These are phyloP conservation scores for Monosporascus sp. DNA, from an alignment of 2,329 filamentous ascomycete species.

Conservation along the genomic window DNA sequence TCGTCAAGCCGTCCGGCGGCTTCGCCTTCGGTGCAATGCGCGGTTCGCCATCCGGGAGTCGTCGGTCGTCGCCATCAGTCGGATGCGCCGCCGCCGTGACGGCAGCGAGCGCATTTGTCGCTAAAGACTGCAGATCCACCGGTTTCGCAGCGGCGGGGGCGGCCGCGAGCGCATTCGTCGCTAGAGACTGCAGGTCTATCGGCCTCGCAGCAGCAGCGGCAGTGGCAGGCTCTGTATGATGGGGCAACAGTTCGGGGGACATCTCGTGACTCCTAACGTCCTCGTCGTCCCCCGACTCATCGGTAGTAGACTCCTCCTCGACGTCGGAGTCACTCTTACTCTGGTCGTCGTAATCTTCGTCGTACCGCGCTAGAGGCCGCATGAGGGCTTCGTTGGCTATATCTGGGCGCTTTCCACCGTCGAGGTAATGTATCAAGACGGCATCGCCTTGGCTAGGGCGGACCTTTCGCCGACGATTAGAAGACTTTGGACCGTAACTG, in stretches of 20 bases:
- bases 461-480: constrained; percentile 50
- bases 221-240: constrained; percentile 7
- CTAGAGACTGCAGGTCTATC: constrained; percentile 20
- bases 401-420: constrained; percentile 57
- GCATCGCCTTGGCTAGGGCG: constrained; percentile 56
- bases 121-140: constrained; percentile 21
- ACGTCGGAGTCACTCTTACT: constrained; percentile 18
- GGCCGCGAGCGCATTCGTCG: constrained; percentile 12
- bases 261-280: constrained; percentile 25
- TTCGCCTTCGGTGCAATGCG: constrained; percentile 11
- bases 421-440: constrained; percentile 61
- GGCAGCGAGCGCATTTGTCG: constrained; percentile 22
- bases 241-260: constrained; percentile 20
- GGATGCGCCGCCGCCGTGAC: constrained; percentile 15
- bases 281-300: constrained; percentile 24
- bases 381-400: constrained; percentile 54
- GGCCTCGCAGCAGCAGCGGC: constrained; percentile 8
- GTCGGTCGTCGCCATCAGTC: constrained; percentile 13
- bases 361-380: constrained; percentile 43
- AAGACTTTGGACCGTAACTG: constrained; percentile 36
- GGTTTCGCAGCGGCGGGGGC: constrained; percentile 1
- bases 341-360: constrained; percentile 37
- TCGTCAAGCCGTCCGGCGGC: constrained; percentile 8
- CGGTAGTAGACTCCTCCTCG: constrained; percentile 11
- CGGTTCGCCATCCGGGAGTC: constrained; percentile 8